A percentile compares a stretch with the other conserved stretches of the same genome.
These are phyloP conservation scores for Stachybotrys chartarum DNA, from an alignment of 2,329 filamentous ascomycete species.

Conservation along the genomic window DNA sequence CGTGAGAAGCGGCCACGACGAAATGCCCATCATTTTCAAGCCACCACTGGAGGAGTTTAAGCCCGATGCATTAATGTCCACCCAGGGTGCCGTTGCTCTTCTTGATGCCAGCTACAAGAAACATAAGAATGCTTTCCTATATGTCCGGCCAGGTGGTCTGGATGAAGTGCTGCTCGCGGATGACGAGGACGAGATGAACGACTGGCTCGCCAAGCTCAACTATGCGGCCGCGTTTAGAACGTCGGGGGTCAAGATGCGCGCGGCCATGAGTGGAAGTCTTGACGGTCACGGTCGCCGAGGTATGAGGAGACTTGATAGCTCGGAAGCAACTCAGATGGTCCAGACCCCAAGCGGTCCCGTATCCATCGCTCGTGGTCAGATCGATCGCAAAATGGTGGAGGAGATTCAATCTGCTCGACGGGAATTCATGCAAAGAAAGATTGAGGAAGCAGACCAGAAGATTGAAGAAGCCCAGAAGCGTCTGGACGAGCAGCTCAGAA, in stretches of 20 bases:
- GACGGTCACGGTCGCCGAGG: constrained; percentile 72
- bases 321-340: constrained; percentile 51
- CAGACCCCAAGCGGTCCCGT: constrained; percentile 69
- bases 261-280: constrained; percentile 76
- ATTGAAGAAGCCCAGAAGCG: constrained; percentile 66
- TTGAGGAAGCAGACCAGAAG: constrained; percentile 75
- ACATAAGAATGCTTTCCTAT: constrained; percentile 91
- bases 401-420: constrained; percentile 79
- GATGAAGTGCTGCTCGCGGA: constrained; percentile 91
- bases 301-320: constrained; percentile 62
- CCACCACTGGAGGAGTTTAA: constrained; percentile 89
- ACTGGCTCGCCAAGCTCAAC: constrained; percentile 94
- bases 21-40: constrained; percentile 77
- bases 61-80: constrained; percentile 87
- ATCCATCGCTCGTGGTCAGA: constrained; percentile 63
- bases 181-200: constrained; percentile 85
- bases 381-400: constrained; percentile 75
- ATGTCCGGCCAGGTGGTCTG: constrained; percentile 76
- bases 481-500: constrained; percentile 75
- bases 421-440: constrained; percentile 76
- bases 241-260: constrained; percentile 83
- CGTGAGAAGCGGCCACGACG: constrained; percentile 67
- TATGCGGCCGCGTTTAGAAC: constrained; percentile 93
- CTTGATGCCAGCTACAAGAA: constrained; percentile 83
- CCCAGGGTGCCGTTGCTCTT: constrained; percentile 83